phyloP scores from a whole-genome alignment of 208 protist genomes.

The Leishmania arabica region DNA sequence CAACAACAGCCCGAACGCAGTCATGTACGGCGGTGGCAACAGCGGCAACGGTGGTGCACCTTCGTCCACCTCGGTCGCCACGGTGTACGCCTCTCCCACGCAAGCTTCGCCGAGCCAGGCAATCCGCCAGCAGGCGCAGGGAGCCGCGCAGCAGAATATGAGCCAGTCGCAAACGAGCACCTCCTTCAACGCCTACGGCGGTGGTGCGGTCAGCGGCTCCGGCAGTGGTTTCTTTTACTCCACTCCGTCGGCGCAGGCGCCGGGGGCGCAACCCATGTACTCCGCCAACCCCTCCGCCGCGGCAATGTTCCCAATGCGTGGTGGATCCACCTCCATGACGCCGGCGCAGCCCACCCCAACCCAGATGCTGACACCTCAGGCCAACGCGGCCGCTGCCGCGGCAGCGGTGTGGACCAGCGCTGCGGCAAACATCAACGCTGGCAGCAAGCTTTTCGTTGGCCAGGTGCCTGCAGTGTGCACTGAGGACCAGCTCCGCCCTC shows the following conservation, averaged over 20 bases:
- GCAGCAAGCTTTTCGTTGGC: slow-evolving; percentile 87
- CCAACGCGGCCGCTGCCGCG: slow-evolving; percentile 5
- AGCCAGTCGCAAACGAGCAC: slow-evolving; percentile 8
- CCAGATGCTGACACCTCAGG: slow-evolving; percentile 21
- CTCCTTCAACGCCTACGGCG: slow-evolving; percentile 19
- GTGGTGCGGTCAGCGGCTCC: background rate
- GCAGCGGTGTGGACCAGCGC: slow-evolving; percentile 25
- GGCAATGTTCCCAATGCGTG: slow-evolving; percentile 24
- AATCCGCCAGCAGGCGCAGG: slow-evolving; percentile 10
- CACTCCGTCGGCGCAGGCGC: background rate
- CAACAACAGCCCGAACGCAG: slow-evolving; percentile 9
- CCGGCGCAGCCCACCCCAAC: slow-evolving; percentile 3
- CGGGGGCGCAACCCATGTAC: slow-evolving; percentile 30
- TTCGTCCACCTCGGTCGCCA: slow-evolving; percentile 7
- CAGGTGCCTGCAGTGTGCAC: slow-evolving; percentile 87
- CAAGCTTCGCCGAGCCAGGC: slow-evolving; percentile 7
- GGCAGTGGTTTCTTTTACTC: slow-evolving; percentile 28
- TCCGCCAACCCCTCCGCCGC: slow-evolving; percentile 16
- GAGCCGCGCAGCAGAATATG: slow-evolving; percentile 17
- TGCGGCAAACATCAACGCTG: slow-evolving; percentile 45
- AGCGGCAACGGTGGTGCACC: slow-evolving; percentile 9
- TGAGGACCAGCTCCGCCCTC: slow-evolving; percentile 74
- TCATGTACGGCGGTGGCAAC: slow-evolving; percentile 28
- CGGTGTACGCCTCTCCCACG: slow-evolving; percentile 25
- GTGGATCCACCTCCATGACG: slow-evolving; percentile 14